phyloP scores from a whole-genome alignment of 352 stramenopile genomes.

The Pythium sp. region DNA sequence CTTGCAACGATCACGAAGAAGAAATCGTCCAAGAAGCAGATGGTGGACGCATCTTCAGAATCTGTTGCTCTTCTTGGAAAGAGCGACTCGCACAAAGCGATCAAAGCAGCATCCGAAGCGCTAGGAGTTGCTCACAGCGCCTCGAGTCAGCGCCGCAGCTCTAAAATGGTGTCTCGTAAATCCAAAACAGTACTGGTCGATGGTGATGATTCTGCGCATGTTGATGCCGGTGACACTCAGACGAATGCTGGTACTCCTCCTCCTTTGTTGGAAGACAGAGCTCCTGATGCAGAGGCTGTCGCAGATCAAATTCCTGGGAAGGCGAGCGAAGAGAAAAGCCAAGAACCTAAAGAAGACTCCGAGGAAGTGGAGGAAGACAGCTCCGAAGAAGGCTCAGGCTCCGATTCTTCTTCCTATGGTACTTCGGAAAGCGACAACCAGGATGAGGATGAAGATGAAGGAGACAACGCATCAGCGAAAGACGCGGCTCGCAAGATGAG shows the following conservation, averaged over 20 bases:
- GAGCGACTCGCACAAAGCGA: constrained; percentile 8
- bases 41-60: neutral
- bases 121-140: neutral
- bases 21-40: neutral
- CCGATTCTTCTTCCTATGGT: constrained; percentile 1
- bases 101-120: neutral
- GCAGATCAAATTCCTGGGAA: neutral
- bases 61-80: neutral
- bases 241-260: neutral
- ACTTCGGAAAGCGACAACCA: constrained; percentile 8
- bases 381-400: constrained; percentile 1
- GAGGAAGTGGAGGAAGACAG: neutral
- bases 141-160: constrained; percentile 7
- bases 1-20: neutral
- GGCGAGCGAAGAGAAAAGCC: neutral
- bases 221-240: neutral
- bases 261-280: neutral
- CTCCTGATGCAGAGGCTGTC: neutral
- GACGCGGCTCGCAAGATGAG: neutral
- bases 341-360: neutral
- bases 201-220: neutral
- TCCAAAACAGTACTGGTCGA: constrained; percentile 17
- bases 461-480: neutral
- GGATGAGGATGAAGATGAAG: neutral
- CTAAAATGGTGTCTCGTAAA: constrained; percentile 15